Evolutionary conservation across 768 basidiomycete species (phyloP), one percentile per base, ranked within the genome.

Genomic region (Suillus discolor): DNA sequence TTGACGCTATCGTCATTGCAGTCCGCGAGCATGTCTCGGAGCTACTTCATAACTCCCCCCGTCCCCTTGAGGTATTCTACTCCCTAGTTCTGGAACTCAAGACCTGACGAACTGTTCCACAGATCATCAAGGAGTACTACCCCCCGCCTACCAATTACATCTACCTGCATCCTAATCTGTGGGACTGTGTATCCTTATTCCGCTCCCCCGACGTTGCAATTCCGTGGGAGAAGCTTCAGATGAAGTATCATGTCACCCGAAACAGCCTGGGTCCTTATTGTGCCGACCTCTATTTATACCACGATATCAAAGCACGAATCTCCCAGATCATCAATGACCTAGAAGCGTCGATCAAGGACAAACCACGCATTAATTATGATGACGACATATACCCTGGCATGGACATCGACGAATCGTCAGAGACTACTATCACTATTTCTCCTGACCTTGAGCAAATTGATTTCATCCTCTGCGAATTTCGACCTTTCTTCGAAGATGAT

Each of bases 1-100:
- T 94, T 74, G 84, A 93, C 74, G 84, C 91, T 23, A 90, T 87
- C 65, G 87, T 94, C 28, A 83, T 93, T 25, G 88, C 90, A 23
- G 92, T 96, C 23, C 85, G 85, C 41, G 83, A 89, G 55, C 85
- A 96, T 70, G 73, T 84, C 1, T 83, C 85, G 11, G 94, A 95
- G 70, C 80, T 96, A 4, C 75, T 78, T 18, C 77, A 80, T 20
- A 82, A 90, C 72, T 83, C 89, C 1, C 87, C 90, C 0, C 85
- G 83, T 49, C 90, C 92, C 6, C 70, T 77, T 49, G 94, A 95
- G 82, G 89, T 88, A 70, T 69, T 81, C 61, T 68, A 8, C 41
- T 60, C 65, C 62, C 3, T 6, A 54, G 12, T 12, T 57, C 6
- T 28, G 25, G 16, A 28, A 34, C 36, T 38, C 63, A 13, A 38